Conservation (phyloP, 495 filamentous ascomycete species). For the Podospora bellae-mahoneyi region DNA sequence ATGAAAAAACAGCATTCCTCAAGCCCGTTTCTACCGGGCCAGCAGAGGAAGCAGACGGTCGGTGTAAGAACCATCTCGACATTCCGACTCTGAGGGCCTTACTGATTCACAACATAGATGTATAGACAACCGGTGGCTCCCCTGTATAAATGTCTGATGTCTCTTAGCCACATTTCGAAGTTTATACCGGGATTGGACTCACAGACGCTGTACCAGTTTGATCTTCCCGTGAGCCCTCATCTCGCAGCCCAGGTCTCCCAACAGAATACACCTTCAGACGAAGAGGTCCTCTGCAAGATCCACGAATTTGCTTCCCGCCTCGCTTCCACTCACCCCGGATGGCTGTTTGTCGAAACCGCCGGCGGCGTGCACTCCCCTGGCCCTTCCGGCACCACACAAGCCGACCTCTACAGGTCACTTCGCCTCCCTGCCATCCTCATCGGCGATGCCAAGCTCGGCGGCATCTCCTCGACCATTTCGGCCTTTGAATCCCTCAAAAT, state of each 20-base stretch:
- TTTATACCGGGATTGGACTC: conserved; percentile 47
- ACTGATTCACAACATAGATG: conserved; percentile 9
- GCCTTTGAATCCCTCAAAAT: conserved; percentile 70
- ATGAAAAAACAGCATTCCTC: conserved; percentile 57
- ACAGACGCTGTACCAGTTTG: conserved; percentile 64
- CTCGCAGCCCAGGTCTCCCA: conserved; percentile 51
- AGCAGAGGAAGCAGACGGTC: conserved; percentile 61
- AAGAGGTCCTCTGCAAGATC: conserved; percentile 46
- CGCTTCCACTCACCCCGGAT: conserved; percentile 41
- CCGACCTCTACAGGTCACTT: conserved; percentile 67
- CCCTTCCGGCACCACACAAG: conserved; percentile 70
- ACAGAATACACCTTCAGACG: conserved; percentile 45
- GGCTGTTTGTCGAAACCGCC: conserved; percentile 68
- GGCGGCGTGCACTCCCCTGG: conserved; percentile 72
- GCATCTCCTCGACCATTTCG: conserved; percentile 70
- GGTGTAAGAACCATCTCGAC: conserved; percentile 39
- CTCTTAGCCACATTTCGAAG: conserved; percentile 53
- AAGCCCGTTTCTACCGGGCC: conserved; percentile 77
- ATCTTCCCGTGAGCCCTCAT: conserved; percentile 70
- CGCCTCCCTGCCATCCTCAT: conserved; percentile 69
- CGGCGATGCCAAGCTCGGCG: conserved; percentile 66
- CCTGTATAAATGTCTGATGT: conserved; percentile 4
- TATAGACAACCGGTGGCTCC: background rate
- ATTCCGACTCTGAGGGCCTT: background rate
- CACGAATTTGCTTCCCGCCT: conserved; percentile 42